A percentile compares a stretch with the other conserved stretches of the same genome.
phyloP scores from a whole-genome alignment of 2,329 filamentous ascomycete species.

The Stagonosporopsis chrysanthemi region DNA sequence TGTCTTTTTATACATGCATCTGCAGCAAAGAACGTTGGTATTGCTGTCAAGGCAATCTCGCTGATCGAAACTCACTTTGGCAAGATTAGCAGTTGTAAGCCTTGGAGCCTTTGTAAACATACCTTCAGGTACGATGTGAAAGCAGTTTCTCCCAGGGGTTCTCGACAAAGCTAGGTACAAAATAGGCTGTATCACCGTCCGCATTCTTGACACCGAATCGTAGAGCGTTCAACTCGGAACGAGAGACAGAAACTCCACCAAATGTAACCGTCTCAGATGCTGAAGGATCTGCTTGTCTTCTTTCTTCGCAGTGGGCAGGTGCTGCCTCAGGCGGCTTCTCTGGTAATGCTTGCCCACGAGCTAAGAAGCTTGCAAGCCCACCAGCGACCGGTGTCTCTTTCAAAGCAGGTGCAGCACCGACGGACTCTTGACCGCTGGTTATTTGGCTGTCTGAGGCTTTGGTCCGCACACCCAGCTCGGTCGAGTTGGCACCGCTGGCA shows the following conservation, averaged over 20 bases:
- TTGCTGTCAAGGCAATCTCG: neutral
- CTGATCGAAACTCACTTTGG: neutral
- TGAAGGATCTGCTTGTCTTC: slow-evolving; percentile 8
- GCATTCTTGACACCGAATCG: slow-evolving; percentile 53
- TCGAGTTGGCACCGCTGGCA: slow-evolving; percentile 45
- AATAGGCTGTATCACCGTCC: slow-evolving; percentile 72
- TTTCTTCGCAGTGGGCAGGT: neutral
- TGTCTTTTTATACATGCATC: neutral
- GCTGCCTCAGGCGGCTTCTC: slow-evolving; percentile 24
- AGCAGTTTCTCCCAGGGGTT: slow-evolving; percentile 69
- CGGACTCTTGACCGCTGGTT: neutral
- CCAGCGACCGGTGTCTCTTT: slow-evolving; percentile 20
- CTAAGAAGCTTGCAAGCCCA: slow-evolving; percentile 44
- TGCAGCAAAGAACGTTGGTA: neutral
- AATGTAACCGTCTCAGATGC: slow-evolving; percentile 35
- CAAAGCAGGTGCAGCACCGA: neutral
- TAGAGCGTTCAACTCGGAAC: slow-evolving; percentile 47
- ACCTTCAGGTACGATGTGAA: slow-evolving; percentile 13
- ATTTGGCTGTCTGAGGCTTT: slow-evolving; percentile 21
- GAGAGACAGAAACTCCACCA: slow-evolving; percentile 38
- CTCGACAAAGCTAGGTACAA: slow-evolving; percentile 71
- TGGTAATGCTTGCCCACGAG: slow-evolving; percentile 37
- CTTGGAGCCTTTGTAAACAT: neutral
- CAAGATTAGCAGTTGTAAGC: neutral
- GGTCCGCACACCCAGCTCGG: slow-evolving; percentile 49